Evolutionary conservation across 805 yeast genomes (phyloP).

Genomic region (Pachysolen tannophilus): DNA sequence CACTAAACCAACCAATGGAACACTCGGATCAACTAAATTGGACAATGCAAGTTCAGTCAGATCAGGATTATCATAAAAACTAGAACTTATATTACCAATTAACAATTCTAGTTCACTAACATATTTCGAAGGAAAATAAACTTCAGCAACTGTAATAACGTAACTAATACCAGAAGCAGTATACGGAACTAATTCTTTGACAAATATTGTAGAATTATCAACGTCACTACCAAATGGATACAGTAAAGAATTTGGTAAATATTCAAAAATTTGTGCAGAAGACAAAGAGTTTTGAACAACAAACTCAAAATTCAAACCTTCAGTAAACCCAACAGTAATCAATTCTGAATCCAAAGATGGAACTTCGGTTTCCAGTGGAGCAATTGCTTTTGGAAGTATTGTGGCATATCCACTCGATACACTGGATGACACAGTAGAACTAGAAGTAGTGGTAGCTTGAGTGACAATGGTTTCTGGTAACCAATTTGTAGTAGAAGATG

Average conservation of each 20-base stretch:
- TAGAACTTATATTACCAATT: slow-evolving; percentile 44
- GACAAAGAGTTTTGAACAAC: slow-evolving; percentile 66
- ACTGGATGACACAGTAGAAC: slow-evolving; percentile 14
- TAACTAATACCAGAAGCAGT: slow-evolving; percentile 47
- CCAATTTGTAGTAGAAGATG: slow-evolving; percentile 25
- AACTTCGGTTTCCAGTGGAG: slow-evolving; percentile 42
- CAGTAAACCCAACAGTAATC: slow-evolving; percentile 72
- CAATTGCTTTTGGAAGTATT: slow-evolving; percentile 69
- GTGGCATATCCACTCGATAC: slow-evolving; percentile 32
- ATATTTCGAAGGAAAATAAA: slow-evolving; percentile 60
- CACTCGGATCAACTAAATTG: slow-evolving; percentile 61
- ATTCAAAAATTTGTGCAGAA: slow-evolving; percentile 80
- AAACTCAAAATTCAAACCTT: slow-evolving; percentile 75
- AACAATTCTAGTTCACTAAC: slow-evolving; percentile 41
- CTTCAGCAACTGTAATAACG: slow-evolving; percentile 82
- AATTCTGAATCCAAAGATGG: slow-evolving; percentile 41
- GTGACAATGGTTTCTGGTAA: slow-evolving; percentile 35
- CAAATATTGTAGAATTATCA: slow-evolving; percentile 38
- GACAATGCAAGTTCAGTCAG: slow-evolving; percentile 51
- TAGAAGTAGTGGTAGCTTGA: slow-evolving; percentile 19
- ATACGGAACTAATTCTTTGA: slow-evolving; percentile 70
- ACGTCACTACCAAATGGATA: slow-evolving; percentile 42
- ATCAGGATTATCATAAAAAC: slow-evolving; percentile 52
- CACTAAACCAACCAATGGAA: slow-evolving; percentile 45
- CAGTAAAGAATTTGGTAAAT: slow-evolving; percentile 66